Conservation (phyloP, 2,329 filamentous ascomycete genomes). For the Lasiodiplodia citricola region DNA sequence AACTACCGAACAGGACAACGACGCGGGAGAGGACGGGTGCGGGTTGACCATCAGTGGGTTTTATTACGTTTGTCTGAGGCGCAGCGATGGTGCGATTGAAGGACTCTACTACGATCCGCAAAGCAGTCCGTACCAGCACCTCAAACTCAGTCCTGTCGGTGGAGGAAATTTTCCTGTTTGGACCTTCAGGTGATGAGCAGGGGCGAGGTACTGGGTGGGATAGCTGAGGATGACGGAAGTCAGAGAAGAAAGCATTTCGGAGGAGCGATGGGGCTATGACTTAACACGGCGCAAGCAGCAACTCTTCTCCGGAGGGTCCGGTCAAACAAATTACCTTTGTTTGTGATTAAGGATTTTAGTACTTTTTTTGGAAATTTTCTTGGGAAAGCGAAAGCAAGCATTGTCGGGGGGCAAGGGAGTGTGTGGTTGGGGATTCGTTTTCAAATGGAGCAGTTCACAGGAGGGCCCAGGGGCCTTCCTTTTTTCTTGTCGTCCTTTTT, state of each 20-base stretch:
- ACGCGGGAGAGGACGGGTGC: constrained; percentile 36
- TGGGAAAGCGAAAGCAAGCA: neutral
- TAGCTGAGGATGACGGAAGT: constrained; percentile 66
- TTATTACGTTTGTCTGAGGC: constrained; percentile 58
- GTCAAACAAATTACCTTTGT: neutral
- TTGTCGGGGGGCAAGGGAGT: neutral
- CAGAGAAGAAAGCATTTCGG: neutral
- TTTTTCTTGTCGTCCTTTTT: neutral
- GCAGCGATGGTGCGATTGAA: constrained; percentile 54
- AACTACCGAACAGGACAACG: constrained; percentile 22
- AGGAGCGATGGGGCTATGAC: neutral
- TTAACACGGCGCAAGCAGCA: neutral
- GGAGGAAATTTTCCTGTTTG: constrained; percentile 45
- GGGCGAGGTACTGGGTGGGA: constrained; percentile 58
- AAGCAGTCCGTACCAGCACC: constrained; percentile 59
- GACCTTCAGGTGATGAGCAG: constrained; percentile 42
- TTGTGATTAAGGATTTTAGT: neutral
- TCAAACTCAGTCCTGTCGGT: constrained; percentile 49
- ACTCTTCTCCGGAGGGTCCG: neutral
- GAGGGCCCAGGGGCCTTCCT: neutral
- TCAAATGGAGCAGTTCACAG: neutral
- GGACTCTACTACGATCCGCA: constrained; percentile 62
- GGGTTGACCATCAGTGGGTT: constrained; percentile 61
- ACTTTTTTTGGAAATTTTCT: neutral
- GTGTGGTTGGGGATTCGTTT: too few species aligned